These are phyloP conservation scores for Penicillium freii DNA, from an alignment of 2,329 filamentous ascomycete species.

Conservation along the genomic window DNA sequence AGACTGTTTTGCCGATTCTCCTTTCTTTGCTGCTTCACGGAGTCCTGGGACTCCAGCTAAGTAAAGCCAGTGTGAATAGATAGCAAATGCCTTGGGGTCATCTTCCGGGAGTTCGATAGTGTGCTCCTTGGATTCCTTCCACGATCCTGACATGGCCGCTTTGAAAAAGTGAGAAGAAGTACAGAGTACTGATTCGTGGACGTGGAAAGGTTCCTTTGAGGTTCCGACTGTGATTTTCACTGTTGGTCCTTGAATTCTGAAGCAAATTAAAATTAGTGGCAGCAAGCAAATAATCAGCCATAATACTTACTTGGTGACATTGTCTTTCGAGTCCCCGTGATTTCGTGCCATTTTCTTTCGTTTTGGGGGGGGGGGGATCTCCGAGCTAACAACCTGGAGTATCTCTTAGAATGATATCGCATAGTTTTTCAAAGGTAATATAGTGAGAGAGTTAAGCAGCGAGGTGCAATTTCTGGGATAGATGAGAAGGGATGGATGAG, in stretches of 20 bases:
- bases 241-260: background rate
- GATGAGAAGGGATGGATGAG: too few relatives aligned
- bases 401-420: too few relatives aligned
- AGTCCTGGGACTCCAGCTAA: background rate
- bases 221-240: background rate
- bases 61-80: background rate
- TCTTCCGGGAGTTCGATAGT: background rate
- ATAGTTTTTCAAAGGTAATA: too few relatives aligned
- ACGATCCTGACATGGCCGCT: background rate
- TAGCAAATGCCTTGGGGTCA: background rate
- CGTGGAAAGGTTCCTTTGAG: background rate
- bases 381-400: background rate
- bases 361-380: too few relatives aligned
- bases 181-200: background rate
- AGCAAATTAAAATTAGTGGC: background rate
- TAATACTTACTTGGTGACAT: background rate
- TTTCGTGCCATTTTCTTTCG: background rate
- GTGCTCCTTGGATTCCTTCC: background rate
- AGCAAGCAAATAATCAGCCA: background rate
- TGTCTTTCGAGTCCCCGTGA: background rate
- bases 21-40: too few relatives aligned
- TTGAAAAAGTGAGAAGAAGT: background rate
- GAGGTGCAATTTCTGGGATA: too few relatives aligned
- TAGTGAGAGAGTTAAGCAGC: too few relatives aligned
- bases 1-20: rapidly evolving